Base-by-base conservation (phyloP, 345 rosid species). In the Eucalyptus curtisii region DNA sequence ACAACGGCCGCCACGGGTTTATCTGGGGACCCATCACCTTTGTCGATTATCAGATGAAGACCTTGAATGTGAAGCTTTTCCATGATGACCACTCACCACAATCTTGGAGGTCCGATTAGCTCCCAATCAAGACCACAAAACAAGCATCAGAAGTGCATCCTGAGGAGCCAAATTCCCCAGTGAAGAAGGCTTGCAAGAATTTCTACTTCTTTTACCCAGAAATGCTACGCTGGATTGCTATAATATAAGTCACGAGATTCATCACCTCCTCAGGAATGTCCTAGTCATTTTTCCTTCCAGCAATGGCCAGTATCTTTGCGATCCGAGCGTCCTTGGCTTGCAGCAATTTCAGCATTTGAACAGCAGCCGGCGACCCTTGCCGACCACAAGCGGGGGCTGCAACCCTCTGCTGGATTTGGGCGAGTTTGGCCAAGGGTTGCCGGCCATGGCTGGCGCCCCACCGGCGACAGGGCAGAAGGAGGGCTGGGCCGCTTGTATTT, bases 31-130 rank as follows among this genome's bases (percentile, higher is more conserved):
- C 97, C 98, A 1, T 99, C 98, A 8, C 95, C 95, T 93, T 96
- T 97, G 86, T 96, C 98, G 30, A 96, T 93, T 87, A 96, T 92
- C 93, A 96, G 86, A 86, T 98, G 93, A 89, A 95, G 91, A 53
- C 95, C 98, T 85, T 96, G 96, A 12, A 97, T 90, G 53, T 93
- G 95, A 90, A 97, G 98, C 89, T 95, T 94, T 59, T 52, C 94
- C 98, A 22, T 95, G 99, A 94, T 94, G 96, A 4, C 98, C 97
- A 24, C 98, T 96, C 17, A 95, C 95, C 76, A 95, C 88, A 90
- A 95, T 87, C n/a, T 94, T 15, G 94, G 89, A 33, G 93, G 91
- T 88, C 88, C 91, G 13, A 88, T 88, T 87, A 94, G 87, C 88
- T 93, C 95, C 95, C 93, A 89, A 10, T 27, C 22, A 42, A 82